phyloP scores from a whole-genome alignment of 1,284 basidiomycete species.

The Ustilago trichophora region DNA sequence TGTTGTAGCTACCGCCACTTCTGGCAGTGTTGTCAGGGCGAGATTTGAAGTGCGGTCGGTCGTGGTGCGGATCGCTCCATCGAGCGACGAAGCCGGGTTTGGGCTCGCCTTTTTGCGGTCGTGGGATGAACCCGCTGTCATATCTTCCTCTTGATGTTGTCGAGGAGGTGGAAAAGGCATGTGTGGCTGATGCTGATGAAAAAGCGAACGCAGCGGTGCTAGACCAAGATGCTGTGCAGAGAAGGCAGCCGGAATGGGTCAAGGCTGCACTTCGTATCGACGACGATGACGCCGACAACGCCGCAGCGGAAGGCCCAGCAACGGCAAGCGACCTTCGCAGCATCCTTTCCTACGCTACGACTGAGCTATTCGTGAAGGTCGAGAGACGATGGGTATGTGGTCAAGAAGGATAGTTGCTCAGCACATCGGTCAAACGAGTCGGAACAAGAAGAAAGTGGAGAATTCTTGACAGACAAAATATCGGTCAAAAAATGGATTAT shows the following conservation, averaged over 20 bases:
- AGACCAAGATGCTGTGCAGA: constrained; percentile 2
- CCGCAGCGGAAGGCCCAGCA: constrained; percentile 10
- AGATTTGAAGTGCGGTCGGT: too few species aligned
- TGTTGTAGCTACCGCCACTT: neutral
- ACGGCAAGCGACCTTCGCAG: constrained; percentile 11
- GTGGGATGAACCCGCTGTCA: constrained; percentile 11
- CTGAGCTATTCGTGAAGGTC: neutral
- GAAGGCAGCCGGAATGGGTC: neutral
- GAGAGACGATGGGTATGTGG: neutral
- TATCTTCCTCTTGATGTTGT: constrained; percentile 1
- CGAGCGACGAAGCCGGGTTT: neutral
- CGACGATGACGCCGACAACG: neutral
- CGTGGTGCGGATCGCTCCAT: neutral
- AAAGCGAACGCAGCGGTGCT: neutral
- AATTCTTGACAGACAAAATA: constrained; percentile 5
- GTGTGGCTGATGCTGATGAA: too few species aligned
- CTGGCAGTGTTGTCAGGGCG: too few species aligned
- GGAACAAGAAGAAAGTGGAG: constrained; percentile 24
- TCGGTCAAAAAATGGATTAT: constrained; percentile 6
- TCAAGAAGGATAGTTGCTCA: too few species aligned
- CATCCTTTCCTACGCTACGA: neutral
- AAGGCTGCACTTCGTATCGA: neutral
- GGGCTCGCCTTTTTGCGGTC: neutral
- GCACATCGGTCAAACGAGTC: too few species aligned
- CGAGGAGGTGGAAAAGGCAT: constrained; percentile 7